A percentile compares a stretch with the other conserved stretches of the same genome.
phyloP scores from a whole-genome alignment of 73 alveolate species.

The Halteria grandinella region DNA sequence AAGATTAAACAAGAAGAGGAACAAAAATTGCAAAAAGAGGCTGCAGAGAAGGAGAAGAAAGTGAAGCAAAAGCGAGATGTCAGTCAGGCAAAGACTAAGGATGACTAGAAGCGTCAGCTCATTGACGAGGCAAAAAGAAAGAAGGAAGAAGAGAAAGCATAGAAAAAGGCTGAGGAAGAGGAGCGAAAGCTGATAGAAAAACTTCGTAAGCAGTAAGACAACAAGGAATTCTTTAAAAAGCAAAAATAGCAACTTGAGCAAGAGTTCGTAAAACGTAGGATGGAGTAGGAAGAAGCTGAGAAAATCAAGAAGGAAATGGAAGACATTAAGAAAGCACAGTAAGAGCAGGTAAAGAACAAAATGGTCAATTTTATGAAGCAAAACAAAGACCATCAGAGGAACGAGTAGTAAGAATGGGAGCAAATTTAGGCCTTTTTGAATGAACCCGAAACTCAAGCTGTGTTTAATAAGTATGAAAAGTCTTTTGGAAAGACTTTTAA shows the following conservation, averaged over 20 bases:
- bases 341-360: conserved; percentile 10
- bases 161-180: conserved; percentile 31
- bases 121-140: conserved; percentile 36
- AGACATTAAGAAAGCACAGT: conserved; percentile 44
- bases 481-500: conserved; percentile 38
- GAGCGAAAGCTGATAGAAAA: conserved; percentile 8
- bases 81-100: conserved; percentile 47
- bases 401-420: conserved; percentile 30
- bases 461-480: conserved; percentile 38
- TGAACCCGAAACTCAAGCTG: not conserved
- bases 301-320: conserved; percentile 40
- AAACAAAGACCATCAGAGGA: conserved; percentile 33
- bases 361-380: conserved; percentile 27
- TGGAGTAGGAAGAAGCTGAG: conserved; percentile 50
- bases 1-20: conserved; percentile 29
- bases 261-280: conserved; percentile 37
- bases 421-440: conserved; percentile 19
- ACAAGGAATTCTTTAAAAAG: conserved; percentile 45
- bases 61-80: conserved; percentile 16
- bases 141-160: conserved; percentile 7
- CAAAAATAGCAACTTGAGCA: conserved; percentile 45
- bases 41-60: conserved; percentile 19
- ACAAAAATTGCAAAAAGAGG: conserved; percentile 4
- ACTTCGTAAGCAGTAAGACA: conserved; percentile 1
- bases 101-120: not conserved